Base-by-base conservation (phyloP, 352 stramenopile species). In the Pythium inflatum region DNA sequence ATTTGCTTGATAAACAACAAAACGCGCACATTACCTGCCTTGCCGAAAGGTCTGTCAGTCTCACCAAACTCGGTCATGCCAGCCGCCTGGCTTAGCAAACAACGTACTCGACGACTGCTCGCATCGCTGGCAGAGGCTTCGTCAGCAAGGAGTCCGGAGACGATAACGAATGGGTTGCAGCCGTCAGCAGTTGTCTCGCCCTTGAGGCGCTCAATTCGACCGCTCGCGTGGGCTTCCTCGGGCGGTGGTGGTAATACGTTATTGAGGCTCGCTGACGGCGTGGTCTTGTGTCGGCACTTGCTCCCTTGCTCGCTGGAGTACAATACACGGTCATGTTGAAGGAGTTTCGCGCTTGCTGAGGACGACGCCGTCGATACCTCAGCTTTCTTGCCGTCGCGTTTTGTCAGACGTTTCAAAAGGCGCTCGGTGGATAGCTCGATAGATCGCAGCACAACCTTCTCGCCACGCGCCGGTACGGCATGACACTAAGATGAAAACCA, bases 31-130 rank as follows among this genome's bases (percentile, higher is more conserved):
- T 94, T 92, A 12, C 87, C 87, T 30, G 82, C 84, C 45, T 92
- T 94, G 4, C 87, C 87, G 46, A 94, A 94, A 20, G 83, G 76
- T 43, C 89, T 91, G 30, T 92, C 83, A 38, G 92, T 83, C 25
- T 66, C 46, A 0, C 87, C 87, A 24, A 64, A n/a, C 18, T 91
- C 78, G 14, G 51, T n/a, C 51, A 36, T 24, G 7, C 61, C 57
- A 7, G 27, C 11, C 0, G 62, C n/a, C 9, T 33, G 18, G n/a
- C 20, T 73, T 3, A 75, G 45, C 13, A 62, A 38, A 46, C 62
- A 85, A 0, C 53, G 60, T 3, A 87, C 79, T 25, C 28, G 49
- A 18, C 33, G 49, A 1, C 77, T 75, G 0, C 80, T 66, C 9
- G 76, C 78, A 9, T 62, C 46, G n/a, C 33, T 60, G 9, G 85